phyloP scores from a whole-genome alignment of 2,329 filamentous ascomycete genomes.

The Amesomyces nigricolor region DNA sequence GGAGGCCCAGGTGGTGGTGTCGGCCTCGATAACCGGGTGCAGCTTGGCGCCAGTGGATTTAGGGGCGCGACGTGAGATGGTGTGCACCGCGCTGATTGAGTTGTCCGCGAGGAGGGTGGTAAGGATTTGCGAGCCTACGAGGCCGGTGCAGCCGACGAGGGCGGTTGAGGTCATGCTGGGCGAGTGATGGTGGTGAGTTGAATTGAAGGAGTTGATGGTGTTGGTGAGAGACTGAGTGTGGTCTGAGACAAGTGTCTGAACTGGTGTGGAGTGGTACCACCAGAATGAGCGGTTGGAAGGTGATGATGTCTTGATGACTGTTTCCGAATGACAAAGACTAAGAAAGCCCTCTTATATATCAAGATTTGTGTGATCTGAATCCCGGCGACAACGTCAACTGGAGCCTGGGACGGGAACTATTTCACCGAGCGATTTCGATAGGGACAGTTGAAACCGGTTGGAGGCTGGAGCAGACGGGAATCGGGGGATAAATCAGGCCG shows the following conservation, averaged over 20 bases:
- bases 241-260: too few relatives aligned
- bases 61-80: conserved; percentile 62
- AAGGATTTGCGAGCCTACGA: conserved; percentile 71
- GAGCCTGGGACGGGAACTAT: not conserved
- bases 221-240: not conserved
- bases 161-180: conserved; percentile 13
- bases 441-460: too few relatives aligned
- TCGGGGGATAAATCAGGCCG: too few relatives aligned
- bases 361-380: not conserved
- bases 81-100: conserved; percentile 50
- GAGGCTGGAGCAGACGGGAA: too few relatives aligned
- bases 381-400: not conserved
- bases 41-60: conserved; percentile 54
- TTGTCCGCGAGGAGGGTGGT: conserved; percentile 51
- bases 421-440: too few relatives aligned
- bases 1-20: conserved; percentile 63
- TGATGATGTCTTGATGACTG: too few relatives aligned
- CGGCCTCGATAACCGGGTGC: conserved; percentile 58
- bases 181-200: not conserved
- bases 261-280: too few relatives aligned
- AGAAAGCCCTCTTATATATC: too few relatives aligned
- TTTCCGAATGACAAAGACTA: too few relatives aligned
- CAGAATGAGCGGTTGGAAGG: too few relatives aligned
- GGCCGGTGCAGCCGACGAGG: conserved; percentile 56
- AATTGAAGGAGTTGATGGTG: not conserved